phyloP scores from a whole-genome alignment of 2,329 filamentous ascomycete species.

The Microdochium trichocladiopsis region DNA sequence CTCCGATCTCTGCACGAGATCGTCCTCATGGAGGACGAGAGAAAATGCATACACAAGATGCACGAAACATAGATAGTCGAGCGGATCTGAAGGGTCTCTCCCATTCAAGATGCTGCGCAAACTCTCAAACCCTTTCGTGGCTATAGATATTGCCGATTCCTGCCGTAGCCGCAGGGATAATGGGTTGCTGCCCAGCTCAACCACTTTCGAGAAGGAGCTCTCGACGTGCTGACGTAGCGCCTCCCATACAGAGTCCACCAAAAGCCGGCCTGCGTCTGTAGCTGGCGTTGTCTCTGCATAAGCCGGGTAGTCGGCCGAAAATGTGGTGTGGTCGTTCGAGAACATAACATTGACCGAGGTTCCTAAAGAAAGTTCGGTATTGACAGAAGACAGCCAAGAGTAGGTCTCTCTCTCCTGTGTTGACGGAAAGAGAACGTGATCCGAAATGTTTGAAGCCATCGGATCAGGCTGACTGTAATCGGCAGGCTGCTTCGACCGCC shows the following conservation, averaged over 20 bases:
- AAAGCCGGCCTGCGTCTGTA: constrained; percentile 22
- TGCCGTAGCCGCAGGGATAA: constrained; percentile 31
- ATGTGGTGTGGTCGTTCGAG: constrained; percentile 18
- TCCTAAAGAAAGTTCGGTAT: constrained; percentile 24
- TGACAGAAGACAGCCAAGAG: constrained; percentile 22
- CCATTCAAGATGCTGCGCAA: constrained; percentile 32
- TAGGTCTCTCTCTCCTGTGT: constrained; percentile 16
- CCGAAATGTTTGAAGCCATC: constrained; percentile 4
- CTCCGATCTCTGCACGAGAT: constrained; percentile 23
- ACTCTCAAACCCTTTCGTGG: constrained; percentile 30
- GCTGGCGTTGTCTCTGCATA: constrained; percentile 10
- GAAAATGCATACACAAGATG: constrained; percentile 45
- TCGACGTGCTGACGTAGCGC: constrained; percentile 37
- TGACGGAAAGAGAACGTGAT: constrained; percentile 8
- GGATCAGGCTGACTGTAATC: background rate
- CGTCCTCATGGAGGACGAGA: constrained; percentile 35
- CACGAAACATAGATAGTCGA: constrained; percentile 41
- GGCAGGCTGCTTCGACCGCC: background rate
- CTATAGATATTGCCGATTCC: constrained; percentile 30
- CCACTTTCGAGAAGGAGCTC: constrained; percentile 35
- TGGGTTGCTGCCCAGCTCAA: constrained; percentile 28
- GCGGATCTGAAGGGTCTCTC: constrained; percentile 25
- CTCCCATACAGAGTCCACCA: constrained; percentile 37
- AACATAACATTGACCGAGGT: constrained; percentile 26
- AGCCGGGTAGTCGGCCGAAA: background rate